Percentiles rank a stretch among this genome's conserved stretches.
phyloP scores from a whole-genome alignment of 2,329 filamentous ascomycete genomes.

The Gaeumannomyces sp. region DNA sequence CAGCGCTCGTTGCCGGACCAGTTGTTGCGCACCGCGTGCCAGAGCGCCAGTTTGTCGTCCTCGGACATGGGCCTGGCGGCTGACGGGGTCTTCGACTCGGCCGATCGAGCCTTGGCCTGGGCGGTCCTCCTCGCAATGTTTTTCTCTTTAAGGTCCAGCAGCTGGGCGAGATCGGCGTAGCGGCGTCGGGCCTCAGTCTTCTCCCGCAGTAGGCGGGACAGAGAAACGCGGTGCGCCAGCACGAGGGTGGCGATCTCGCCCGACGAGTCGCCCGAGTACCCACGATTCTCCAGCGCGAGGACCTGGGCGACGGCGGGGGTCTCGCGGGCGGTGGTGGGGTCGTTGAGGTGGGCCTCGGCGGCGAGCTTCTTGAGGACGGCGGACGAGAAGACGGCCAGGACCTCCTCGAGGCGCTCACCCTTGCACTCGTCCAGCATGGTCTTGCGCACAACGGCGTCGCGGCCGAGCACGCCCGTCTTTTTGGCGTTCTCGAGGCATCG shows the following conservation, averaged over 20 bases:
- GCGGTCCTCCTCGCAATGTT: conserved; percentile 50
- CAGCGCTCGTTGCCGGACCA: conserved; percentile 76
- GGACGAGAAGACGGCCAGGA: conserved; percentile 78
- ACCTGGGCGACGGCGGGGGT: conserved; percentile 44
- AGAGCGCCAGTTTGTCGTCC: conserved; percentile 42
- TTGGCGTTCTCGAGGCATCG: conserved; percentile 78
- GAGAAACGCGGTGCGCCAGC: conserved; percentile 64
- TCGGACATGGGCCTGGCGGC: conserved; percentile 29
- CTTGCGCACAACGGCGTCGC: conserved; percentile 77
- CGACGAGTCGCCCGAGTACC: conserved; percentile 47
- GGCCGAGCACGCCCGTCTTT: conserved; percentile 75
- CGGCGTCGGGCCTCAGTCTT: conserved; percentile 54
- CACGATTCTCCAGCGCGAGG: conserved; percentile 53
- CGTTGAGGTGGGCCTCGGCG: conserved; percentile 26
- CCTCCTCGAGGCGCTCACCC: conserved; percentile 82
- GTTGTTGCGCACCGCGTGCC: conserved; percentile 59
- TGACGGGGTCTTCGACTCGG: conserved; percentile 8
- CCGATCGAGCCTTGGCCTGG: conserved; percentile 23
- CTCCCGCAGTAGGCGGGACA: conserved; percentile 51
- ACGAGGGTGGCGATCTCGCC: conserved; percentile 56
- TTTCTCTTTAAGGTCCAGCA: conserved; percentile 58
- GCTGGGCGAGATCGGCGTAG: conserved; percentile 57
- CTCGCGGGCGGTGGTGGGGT: conserved; percentile 13
- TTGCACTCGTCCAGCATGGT: conserved; percentile 97
- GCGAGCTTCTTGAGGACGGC: conserved; percentile 69